Percentiles rank a stretch among this genome's conserved stretches.
Conservation (phyloP, 768 basidiomycete genomes). For the Pleurotus salmoneostramineus region DNA sequence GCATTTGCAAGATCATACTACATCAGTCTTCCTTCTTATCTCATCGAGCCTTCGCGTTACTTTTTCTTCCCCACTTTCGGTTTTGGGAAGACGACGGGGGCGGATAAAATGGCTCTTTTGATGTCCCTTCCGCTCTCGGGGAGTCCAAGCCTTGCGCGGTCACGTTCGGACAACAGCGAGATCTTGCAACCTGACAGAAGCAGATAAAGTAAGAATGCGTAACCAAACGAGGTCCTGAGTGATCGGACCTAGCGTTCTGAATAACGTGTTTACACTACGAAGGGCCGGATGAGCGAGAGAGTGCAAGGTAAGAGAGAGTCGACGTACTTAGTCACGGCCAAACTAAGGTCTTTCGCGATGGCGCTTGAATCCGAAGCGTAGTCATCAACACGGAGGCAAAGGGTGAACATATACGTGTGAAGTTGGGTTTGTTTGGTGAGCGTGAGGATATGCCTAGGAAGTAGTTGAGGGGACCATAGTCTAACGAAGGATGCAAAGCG, state of each 20-base stretch:
- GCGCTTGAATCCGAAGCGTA: conserved; percentile 66
- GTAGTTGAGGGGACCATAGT: not conserved
- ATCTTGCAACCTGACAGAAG: conserved; percentile 64
- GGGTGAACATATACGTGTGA: conserved; percentile 73
- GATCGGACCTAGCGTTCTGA: conserved; percentile 65
- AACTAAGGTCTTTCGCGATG: conserved; percentile 72
- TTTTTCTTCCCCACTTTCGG: conserved; percentile 34
- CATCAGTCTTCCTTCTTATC: not conserved
- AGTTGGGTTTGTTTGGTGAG: conserved; percentile 68
- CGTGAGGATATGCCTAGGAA: conserved; percentile 49
- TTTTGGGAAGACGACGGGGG: conserved; percentile 83
- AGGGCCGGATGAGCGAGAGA: conserved; percentile 1
- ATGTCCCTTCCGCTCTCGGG: conserved; percentile 56
- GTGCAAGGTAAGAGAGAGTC: not conserved
- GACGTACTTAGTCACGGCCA: conserved; percentile 62
- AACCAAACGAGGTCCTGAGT: not conserved
- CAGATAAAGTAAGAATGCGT: conserved; percentile 3
- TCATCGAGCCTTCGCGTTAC: not conserved
- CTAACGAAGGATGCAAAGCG: not conserved
- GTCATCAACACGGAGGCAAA: conserved; percentile 77
- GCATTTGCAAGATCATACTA: no score
- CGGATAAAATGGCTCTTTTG: conserved; percentile 69
- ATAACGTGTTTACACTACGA: conserved; percentile 54
- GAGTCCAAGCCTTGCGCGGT: conserved; percentile 68
- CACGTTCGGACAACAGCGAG: conserved; percentile 47